Base-by-base conservation (phyloP, 2,329 filamentous ascomycete species). In the Lasiodiplodia citricola region DNA sequence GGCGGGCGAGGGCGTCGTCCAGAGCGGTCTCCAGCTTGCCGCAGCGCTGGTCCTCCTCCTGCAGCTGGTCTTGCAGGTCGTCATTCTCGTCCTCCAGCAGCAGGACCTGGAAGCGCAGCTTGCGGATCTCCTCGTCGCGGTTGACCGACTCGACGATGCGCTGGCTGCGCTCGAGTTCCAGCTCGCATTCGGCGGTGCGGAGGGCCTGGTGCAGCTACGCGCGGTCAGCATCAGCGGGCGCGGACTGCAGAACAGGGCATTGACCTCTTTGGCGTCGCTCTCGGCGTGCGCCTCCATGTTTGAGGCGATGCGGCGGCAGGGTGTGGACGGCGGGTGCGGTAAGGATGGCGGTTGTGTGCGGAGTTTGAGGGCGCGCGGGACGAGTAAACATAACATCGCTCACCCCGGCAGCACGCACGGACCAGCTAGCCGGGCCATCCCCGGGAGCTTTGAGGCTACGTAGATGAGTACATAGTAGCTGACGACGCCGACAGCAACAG, bases 81-180 rank as follows among this genome's bases (percentile, higher is more conserved):
- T 90, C 87, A 71, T 91, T 92, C 71, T 96, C 91, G 72, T 94
- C 89, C 70, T 90, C 86, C n/a, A 92, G 83, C n/a, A 94, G 80
- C 66, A 94, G 81, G 67, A 90, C 85, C 71, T 90, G 87, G 70
- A 95, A 85, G 72, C 88, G 88, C 65, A 93, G 80, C 71, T 90
- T 87, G 58, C 94, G 89, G 50, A 88, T 84, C 70, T 90, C 88
- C 78, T 98, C 94, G 72, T 93, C 89, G 74, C 92, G 92, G 72
- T 88, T 82, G 67, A 96, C 84, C 13, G 90, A 83, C 66, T 92
- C 87, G 44, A 91, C 87, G 67, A 89, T 84, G 73, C 91, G 88
- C 67, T 87, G 80, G 72, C 86, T 87, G 70, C 86, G 85, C 72
- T 91, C 88, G 77, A 94, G 92, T 73, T 87, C 87, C 70, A 91